Evolutionary conservation across 352 stramenopile species (phyloP).

Genomic region (Phytopythium sindhum): DNA sequence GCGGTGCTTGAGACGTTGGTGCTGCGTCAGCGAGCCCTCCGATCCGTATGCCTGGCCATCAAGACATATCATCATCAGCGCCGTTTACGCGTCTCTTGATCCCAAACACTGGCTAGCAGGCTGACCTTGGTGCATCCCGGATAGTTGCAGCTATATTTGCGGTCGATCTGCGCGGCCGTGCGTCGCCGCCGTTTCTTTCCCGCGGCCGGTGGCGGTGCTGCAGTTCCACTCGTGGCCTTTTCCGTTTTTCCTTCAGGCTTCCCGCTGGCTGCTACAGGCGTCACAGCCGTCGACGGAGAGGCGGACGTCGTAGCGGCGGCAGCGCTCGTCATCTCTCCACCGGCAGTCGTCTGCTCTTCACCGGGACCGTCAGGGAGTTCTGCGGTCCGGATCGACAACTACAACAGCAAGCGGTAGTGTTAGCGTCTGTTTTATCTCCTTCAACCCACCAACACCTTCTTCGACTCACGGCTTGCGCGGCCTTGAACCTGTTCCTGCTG

Average conservation of each 20-base stretch:
- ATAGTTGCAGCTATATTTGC: slow-evolving; percentile 69
- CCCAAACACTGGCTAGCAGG: neutral
- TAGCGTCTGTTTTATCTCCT: neutral
- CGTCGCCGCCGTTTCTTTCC: slow-evolving; percentile 75
- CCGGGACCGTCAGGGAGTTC: neutral
- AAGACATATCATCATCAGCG: slow-evolving; percentile 5
- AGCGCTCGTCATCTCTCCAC: neutral
- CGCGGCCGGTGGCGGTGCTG: neutral
- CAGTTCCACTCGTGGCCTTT: neutral
- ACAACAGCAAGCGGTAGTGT: neutral
- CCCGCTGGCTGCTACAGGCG: neutral
- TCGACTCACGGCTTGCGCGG: slow-evolving; percentile 40
- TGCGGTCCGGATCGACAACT: neutral
- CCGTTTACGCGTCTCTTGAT: neutral
- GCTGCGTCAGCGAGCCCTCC: slow-evolving; percentile 74
- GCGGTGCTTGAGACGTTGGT: slow-evolving; percentile 76
- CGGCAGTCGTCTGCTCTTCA: neutral
- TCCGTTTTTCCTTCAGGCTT: neutral
- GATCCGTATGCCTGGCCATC: slow-evolving; percentile 63
- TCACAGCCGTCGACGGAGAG: neutral
- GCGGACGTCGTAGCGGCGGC: neutral
- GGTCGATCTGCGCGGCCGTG: slow-evolving; percentile 76
- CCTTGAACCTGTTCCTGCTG: slow-evolving; percentile 33
- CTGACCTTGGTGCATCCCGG: slow-evolving; percentile 58
- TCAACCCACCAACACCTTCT: neutral